Evolutionary conservation across 2,329 filamentous ascomycete species (phyloP).

Genomic region (Zymoseptoria crescenta): DNA sequence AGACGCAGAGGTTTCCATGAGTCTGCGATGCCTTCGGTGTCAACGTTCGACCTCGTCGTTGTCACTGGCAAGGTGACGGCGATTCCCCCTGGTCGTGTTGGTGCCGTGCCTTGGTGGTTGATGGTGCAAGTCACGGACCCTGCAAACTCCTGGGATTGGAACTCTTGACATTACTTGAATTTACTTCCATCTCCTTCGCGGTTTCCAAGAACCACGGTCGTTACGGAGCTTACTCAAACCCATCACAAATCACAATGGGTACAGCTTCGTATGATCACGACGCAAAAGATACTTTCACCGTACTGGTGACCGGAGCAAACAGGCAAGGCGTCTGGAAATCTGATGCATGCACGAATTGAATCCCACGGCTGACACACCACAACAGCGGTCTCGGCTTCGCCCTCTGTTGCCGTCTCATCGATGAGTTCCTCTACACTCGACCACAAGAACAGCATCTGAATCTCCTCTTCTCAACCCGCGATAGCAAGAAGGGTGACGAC

Average conservation of each 20-base stretch:
- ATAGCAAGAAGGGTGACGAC: conserved; percentile 62
- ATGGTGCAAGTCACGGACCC: not conserved
- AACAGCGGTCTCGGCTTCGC: conserved; percentile 77
- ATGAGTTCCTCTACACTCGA: conserved; percentile 72
- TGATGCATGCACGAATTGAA: not conserved
- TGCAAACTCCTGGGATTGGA: not conserved
- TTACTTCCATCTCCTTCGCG: not conserved
- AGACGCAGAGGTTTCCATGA: too few relatives aligned
- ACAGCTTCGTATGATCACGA: not conserved
- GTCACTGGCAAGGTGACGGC: not conserved
- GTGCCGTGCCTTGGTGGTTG: too few relatives aligned
- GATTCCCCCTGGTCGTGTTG: not conserved
- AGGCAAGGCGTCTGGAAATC: conserved; percentile 48
- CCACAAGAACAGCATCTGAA: conserved; percentile 62
- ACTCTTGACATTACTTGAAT: not conserved
- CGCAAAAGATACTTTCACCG: conserved; percentile 35
- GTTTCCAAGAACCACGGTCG: too few relatives aligned
- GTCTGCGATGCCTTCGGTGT: not conserved
- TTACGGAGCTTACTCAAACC: not conserved
- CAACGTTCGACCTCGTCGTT: not conserved
- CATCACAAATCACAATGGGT: not conserved
- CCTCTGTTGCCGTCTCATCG: conserved; percentile 75
- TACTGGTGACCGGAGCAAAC: conserved; percentile 78
- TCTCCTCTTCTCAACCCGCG: conserved; percentile 77
- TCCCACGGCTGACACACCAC: not conserved